Evolutionary conservation across 129 eudicot genomes (phyloP), one percentile per base, ranked within the genome.

Genomic region (Pseudognaphalium luteoalbum): DNA sequence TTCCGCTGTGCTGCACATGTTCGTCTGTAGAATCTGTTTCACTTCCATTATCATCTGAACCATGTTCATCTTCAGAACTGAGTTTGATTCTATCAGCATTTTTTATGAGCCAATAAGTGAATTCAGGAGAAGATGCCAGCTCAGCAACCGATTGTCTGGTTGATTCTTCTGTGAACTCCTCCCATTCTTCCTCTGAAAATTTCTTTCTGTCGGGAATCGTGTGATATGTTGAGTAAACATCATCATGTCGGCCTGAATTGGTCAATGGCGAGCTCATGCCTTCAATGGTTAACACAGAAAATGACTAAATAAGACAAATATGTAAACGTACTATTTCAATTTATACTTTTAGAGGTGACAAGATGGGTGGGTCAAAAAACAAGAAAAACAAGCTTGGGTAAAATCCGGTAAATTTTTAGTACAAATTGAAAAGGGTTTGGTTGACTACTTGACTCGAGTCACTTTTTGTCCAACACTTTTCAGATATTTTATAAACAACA

Each of bases 1-100:
- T 72, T 75, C 82, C 60, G 32, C 82, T 86, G 75, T 88, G 78
- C 4, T 58, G 76, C 76, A 74, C 80, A 68, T 82, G 56, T 69
- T 84, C 97, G 17, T 88, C 92, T 1, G 95, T 86, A 2, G 98
- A 90, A 66, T 86, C 98, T 17, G 94, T 74, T 19, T 83, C 89
- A 16, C 97, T 92, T 59, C 16, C 73, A 19, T 71, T 5, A 29
- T 80, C 95, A 19, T 82, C 92, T 21, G 96, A 85, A 54, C 81
- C 66, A 16, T 76, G 89, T 15, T 86, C 92, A 16, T 76, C 90
- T 15, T 85, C 92, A 0, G 87, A 82, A 47, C 77, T 75, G 28
- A 92, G 65, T 72, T 85, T 84, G 60, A 93, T 87, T 61, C 92
- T 76, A 51, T 88, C 89, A 0, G 92, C 88, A 56, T 90, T 68